phyloP scores from a whole-genome alignment of 441 rosid species.

The Jatropha multifida region DNA sequence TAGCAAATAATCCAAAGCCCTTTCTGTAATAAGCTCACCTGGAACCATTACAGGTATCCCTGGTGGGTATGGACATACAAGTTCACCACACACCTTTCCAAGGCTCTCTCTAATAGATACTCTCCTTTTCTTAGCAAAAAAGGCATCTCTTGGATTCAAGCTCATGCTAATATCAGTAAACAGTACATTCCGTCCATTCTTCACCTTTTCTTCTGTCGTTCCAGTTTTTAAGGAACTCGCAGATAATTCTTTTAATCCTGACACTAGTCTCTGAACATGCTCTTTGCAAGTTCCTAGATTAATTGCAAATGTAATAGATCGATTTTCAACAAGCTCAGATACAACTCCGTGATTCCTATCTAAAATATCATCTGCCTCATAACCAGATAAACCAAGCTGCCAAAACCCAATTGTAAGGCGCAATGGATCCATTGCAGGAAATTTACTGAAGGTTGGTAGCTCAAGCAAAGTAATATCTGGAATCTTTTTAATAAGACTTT shows the following conservation, averaged over 20 bases:
- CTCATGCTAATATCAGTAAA: conserved; percentile 33
- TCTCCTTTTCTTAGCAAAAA: conserved; percentile 45
- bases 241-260: conserved; percentile 41
- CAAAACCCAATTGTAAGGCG: conserved; percentile 55
- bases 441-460: conserved; percentile 26
- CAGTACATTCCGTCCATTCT: conserved; percentile 26
- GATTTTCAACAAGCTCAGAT: conserved; percentile 49
- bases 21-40: conserved; percentile 48
- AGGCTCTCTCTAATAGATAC: conserved; percentile 40
- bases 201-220: conserved; percentile 11
- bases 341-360: conserved; percentile 37
- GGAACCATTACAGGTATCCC: conserved; percentile 58
- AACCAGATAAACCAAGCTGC: conserved; percentile 55
- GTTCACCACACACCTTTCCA: conserved; percentile 52
- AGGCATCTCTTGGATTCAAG: conserved; percentile 61
- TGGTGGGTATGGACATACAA: conserved; percentile 62
- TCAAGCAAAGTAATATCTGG: conserved; percentile 42
- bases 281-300: conserved; percentile 50
- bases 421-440: conserved; percentile 47
- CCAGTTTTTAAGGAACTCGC: conserved; percentile 12
- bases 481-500: conserved; percentile 27
- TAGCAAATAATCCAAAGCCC: conserved; percentile 45
- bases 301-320: conserved; percentile 41
- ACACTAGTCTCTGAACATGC: conserved; percentile 38
- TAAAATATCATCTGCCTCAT: conserved; percentile 51